Conservation (phyloP, 1,139 yeast genomes). For the Yamadazyma membranifaciens region DNA sequence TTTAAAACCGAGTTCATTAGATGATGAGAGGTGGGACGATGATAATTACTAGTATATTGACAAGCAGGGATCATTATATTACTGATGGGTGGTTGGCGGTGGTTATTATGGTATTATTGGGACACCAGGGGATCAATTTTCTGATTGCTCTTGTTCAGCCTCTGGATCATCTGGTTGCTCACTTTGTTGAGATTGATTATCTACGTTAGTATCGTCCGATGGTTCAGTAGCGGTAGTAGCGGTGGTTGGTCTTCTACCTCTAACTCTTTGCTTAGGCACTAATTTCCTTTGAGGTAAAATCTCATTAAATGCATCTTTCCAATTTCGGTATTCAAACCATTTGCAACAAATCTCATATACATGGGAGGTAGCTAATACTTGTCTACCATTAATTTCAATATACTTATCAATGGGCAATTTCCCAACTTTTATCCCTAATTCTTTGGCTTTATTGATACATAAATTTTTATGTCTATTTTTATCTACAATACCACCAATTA, state of each 20-base stretch:
- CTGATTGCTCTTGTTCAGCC: no score
- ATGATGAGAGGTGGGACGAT: no score
- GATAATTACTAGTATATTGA: no score
- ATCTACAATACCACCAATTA: slow-evolving; percentile 95
- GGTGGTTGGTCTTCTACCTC: background rate
- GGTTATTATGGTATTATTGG: no score
- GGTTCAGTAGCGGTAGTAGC: no score
- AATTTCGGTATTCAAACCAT: slow-evolving; percentile 76
- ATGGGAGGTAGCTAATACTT: slow-evolving; percentile 90
- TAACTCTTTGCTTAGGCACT: slow-evolving; percentile 5
- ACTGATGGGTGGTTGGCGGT: no score
- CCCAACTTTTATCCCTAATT: slow-evolving; percentile 68
- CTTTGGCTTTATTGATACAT: slow-evolving; percentile 79
- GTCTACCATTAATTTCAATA: slow-evolving; percentile 79
- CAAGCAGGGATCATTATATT: no score
- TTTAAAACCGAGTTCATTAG: no score
- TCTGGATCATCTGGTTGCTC: no score
- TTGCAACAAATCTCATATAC: slow-evolving; percentile 82
- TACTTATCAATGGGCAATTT: slow-evolving; percentile 86
- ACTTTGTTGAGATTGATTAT: background rate
- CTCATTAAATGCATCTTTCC: slow-evolving; percentile 83
- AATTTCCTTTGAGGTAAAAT: slow-evolving; percentile 80
- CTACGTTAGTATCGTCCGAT: no score
- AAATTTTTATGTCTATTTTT: slow-evolving; percentile 85
- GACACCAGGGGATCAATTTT: no score